Conservation (phyloP, 1,284 basidiomycete genomes). For the Peniophora sp. region DNA sequence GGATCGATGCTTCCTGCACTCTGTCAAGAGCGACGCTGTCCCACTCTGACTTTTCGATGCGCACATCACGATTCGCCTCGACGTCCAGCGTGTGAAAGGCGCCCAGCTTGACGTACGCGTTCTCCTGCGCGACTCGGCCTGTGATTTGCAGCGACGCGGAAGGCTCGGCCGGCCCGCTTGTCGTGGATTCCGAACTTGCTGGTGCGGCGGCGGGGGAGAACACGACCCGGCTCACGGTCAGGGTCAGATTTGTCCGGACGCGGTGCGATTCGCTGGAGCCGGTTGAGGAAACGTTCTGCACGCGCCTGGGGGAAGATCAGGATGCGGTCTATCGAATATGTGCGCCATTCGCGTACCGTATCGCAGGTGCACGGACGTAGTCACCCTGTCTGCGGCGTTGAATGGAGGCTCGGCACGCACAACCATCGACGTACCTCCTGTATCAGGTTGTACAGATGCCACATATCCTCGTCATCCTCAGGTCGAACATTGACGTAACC, state of each 20-base stretch:
- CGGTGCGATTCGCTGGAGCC: constrained; percentile 92
- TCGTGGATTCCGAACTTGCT: constrained; percentile 36
- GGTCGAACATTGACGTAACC: constrained; percentile 88
- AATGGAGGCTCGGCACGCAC: background rate
- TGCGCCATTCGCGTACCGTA: constrained; percentile 44
- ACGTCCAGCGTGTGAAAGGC: constrained; percentile 95
- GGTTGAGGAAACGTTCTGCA: constrained; percentile 80
- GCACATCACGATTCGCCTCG: constrained; percentile 86
- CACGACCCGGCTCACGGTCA: constrained; percentile 64
- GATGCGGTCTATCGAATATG: constrained; percentile 3
- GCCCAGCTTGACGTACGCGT: constrained; percentile 87
- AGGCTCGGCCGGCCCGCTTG: constrained; percentile 26
- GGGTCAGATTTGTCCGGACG: constrained; percentile 78
- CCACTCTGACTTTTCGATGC: constrained; percentile 89
- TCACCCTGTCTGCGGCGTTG: constrained; percentile 50
- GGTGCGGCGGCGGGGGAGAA: constrained; percentile 62
- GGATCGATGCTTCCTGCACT: constrained; percentile 82
- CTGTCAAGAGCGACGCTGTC: constrained; percentile 82
- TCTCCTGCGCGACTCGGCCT: constrained; percentile 87
- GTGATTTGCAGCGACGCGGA: constrained; percentile 79
- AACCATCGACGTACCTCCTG: constrained; percentile 42
- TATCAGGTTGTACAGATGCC: constrained; percentile 99
- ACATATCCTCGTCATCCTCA: constrained; percentile 98
- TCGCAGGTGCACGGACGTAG: constrained; percentile 80
- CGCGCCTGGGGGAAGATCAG: constrained; percentile 34